Percentiles rank a stretch among this genome's conserved stretches.
Evolutionary conservation across 1,284 basidiomycete genomes (phyloP).

Genomic region (Cryptococcus sp.): DNA sequence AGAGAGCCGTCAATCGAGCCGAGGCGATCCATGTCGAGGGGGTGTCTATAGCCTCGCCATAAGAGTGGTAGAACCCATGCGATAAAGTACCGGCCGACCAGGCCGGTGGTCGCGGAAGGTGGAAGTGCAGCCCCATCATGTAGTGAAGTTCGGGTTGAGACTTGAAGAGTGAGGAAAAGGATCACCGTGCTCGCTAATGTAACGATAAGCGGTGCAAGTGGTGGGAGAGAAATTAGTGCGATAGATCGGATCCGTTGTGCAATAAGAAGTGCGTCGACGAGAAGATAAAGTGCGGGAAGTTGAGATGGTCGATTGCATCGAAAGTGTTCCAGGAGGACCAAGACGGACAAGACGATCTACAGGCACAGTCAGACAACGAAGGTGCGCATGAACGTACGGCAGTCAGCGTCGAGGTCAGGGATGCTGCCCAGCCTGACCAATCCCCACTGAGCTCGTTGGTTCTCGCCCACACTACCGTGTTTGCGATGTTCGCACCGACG

Average conservation of each 20-base stretch:
- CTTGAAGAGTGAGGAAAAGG: slow-evolving; percentile 21
- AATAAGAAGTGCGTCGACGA: slow-evolving; percentile 14
- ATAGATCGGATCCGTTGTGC: slow-evolving; percentile 15
- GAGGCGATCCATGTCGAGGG: slow-evolving; percentile 16
- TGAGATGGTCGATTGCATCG: slow-evolving; percentile 15
- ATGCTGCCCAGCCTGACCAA: neutral
- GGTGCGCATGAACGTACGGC: slow-evolving; percentile 11
- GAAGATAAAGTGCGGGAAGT: slow-evolving; percentile 20
- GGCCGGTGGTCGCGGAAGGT: slow-evolving; percentile 15
- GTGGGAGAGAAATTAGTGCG: slow-evolving; percentile 1
- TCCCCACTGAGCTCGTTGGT: neutral
- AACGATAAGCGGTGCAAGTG: slow-evolving; percentile 1
- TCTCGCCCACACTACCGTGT: neutral
- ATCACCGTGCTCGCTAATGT: slow-evolving; percentile 6
- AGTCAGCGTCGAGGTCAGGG: neutral
- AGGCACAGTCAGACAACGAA: neutral
- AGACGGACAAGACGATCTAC: neutral
- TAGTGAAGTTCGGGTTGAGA: slow-evolving; percentile 14
- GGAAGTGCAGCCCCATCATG: slow-evolving; percentile 10
- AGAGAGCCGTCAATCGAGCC: slow-evolving; percentile 21
- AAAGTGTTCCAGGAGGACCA: slow-evolving; percentile 16
- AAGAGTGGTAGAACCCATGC: slow-evolving; percentile 21
- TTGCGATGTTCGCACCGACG: neutral
- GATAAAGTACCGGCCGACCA: slow-evolving; percentile 19
- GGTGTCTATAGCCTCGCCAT: slow-evolving; percentile 18